phyloP scores from a whole-genome alignment of 1,139 yeast species.

The Suhomyces panamericanus region DNA sequence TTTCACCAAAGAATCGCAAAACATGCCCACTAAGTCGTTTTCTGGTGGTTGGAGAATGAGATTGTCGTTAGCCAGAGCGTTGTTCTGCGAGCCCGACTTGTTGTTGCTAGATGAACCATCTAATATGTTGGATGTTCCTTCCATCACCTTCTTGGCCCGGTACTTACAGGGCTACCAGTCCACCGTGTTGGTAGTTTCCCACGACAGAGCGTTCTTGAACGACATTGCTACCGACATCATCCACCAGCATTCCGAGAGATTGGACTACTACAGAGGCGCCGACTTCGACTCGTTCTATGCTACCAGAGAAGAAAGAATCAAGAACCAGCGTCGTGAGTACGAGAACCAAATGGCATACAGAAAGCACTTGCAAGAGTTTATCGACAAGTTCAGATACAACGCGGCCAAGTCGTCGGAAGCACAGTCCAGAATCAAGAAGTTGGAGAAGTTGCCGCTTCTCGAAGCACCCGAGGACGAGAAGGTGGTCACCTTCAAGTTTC shows the following conservation, averaged over 20 bases:
- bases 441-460: conserved; percentile 87
- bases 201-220: conserved; percentile 93
- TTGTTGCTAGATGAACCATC: conserved; percentile 96
- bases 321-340: conserved; percentile 90
- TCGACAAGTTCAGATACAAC: conserved; percentile 94
- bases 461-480: conserved; percentile 96
- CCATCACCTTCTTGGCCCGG: conserved; percentile 88
- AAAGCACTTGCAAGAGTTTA: conserved; percentile 87
- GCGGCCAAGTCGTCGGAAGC: conserved; percentile 98
- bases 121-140: conserved; percentile 99
- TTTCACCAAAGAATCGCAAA: conserved; percentile 84
- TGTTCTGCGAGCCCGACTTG: conserved; percentile 95
- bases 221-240: conserved; percentile 98
- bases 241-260: conserved; percentile 94
- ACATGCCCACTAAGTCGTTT: conserved; percentile 79
- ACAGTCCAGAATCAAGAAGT: conserved; percentile 92
- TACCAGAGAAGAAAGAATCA: conserved; percentile 92
- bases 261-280: conserved; percentile 93
- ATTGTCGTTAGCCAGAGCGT: conserved; percentile 94
- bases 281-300: conserved; percentile 91
- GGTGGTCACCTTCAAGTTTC: conserved; percentile 81
- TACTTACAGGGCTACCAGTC: conserved; percentile 88
- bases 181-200: conserved; percentile 93
- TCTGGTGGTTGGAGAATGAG: conserved; percentile 99
- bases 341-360: conserved; percentile 97